These are phyloP conservation scores for Dryadomyces quercus-mongolicae DNA, from an alignment of 2,329 filamentous ascomycete species.

Conservation along the genomic window DNA sequence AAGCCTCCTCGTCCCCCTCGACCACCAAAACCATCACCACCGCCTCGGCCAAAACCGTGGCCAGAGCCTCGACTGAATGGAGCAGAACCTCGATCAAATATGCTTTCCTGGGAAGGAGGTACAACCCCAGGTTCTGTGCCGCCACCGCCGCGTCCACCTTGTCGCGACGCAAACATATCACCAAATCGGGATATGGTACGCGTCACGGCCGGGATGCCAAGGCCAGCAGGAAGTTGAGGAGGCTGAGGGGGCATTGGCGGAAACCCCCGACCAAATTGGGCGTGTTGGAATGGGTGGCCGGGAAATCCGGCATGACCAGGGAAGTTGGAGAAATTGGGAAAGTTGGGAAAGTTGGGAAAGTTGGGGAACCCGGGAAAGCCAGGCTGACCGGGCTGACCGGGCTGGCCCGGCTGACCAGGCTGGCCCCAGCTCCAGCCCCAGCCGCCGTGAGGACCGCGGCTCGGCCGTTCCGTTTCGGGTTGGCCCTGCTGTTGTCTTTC, in stretches of 20 bases:
- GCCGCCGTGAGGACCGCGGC: no score
- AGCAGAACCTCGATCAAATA: slow-evolving; percentile 1
- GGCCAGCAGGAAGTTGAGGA: background rate
- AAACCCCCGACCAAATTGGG: background rate
- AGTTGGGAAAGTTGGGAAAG: background rate
- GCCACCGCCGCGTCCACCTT: background rate
- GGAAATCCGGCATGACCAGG: background rate
- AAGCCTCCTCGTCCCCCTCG: background rate
- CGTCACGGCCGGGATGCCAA: background rate
- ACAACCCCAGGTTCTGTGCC: background rate
- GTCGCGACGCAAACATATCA: background rate
- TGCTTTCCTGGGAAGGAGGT: background rate
- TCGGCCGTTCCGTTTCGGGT: background rate
- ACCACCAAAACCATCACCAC: background rate
- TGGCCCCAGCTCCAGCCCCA: no score
- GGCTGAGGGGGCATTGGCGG: background rate
- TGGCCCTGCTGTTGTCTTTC: background rate
- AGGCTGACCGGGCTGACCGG: background rate
- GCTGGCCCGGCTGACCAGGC: no score
- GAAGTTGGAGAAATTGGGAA: background rate
- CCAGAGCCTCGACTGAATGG: background rate
- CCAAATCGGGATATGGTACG: background rate
- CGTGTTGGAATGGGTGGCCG: background rate
- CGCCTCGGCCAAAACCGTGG: slow-evolving; percentile 3
- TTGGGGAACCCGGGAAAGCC: background rate